Conservation (phyloP, 202 grass and related monocot genomes). For the Carex arenaria region DNA sequence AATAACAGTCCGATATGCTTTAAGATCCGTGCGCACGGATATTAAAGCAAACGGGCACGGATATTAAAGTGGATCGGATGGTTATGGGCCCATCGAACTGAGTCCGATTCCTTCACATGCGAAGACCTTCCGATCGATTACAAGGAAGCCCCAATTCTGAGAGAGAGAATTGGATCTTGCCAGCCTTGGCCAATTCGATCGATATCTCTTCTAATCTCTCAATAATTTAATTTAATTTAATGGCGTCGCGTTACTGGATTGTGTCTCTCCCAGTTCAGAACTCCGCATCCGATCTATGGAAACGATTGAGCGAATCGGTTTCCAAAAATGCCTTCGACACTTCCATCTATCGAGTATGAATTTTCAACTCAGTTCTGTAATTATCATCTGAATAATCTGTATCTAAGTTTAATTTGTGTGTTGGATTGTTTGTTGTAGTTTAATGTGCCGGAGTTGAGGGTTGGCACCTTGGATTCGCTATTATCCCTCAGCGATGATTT, state of each 20-base stretch:
- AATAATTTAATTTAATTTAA: no score
- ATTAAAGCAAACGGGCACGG: no score
- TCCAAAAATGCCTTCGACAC: conserved; percentile 93
- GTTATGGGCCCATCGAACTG: no score
- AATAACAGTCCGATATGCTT: no score
- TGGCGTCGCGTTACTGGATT: conserved; percentile 91
- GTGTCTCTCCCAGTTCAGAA: conserved; percentile 60
- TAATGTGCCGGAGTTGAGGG: conserved; percentile 69
- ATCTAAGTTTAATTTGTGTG: neutral
- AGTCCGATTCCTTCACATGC: no score
- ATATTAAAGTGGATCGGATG: no score
- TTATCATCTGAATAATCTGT: neutral
- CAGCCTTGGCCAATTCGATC: neutral
- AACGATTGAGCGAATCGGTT: conserved; percentile 60
- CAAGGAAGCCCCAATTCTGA: no score
- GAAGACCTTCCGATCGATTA: no score
- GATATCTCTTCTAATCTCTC: neutral
- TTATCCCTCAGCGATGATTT: conserved; percentile 96
- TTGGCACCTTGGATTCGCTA: conserved; percentile 91
- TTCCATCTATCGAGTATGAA: conserved; percentile 43
- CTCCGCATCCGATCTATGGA: conserved; percentile 49
- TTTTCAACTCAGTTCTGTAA: neutral
- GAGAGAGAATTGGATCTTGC: neutral
- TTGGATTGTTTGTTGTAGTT: conserved; percentile 37
- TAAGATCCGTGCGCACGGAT: no score